A percentile compares a stretch with the other conserved stretches of the same genome.
phyloP scores from a whole-genome alignment of 257 asterid genomes.

The Echium plantagineum region DNA sequence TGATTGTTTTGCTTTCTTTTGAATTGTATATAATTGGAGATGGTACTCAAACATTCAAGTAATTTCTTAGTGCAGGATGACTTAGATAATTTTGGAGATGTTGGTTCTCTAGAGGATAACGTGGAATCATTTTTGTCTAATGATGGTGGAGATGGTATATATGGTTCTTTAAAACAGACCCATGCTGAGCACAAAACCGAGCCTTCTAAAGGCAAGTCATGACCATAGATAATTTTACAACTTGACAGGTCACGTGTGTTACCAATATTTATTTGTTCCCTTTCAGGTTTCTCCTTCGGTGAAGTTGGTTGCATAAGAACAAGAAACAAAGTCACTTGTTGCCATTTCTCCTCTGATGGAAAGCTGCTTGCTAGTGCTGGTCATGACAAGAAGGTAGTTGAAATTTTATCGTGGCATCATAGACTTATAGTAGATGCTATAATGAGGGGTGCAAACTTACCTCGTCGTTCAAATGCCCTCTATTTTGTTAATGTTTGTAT shows the following conservation, averaged over 20 bases:
- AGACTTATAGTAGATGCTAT: neutral
- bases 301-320: constrained; percentile 74
- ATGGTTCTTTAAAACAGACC: constrained; percentile 52
- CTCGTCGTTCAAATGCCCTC: neutral
- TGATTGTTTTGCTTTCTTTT: neutral
- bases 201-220: constrained; percentile 42
- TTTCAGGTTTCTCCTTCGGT: constrained; percentile 33
- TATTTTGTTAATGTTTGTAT: too few relatives aligned
- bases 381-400: constrained; percentile 81
- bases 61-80: constrained; percentile 40
- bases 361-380: constrained; percentile 92
- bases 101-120: constrained; percentile 56
- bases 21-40: neutral
- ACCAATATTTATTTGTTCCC: neutral
- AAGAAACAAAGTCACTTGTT: constrained; percentile 62
- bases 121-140: constrained; percentile 54
- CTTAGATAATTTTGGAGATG: constrained; percentile 58
- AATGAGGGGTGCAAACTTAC: neutral
- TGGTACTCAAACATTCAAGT: neutral
- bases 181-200: constrained; percentile 46
- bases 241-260: neutral
- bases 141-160: constrained; percentile 63
- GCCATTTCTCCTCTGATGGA: constrained; percentile 81
- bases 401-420: neutral
- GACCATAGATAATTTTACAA: neutral